phyloP scores from a whole-genome alignment of 768 basidiomycete genomes.

The Tricholoma saponaceum region DNA sequence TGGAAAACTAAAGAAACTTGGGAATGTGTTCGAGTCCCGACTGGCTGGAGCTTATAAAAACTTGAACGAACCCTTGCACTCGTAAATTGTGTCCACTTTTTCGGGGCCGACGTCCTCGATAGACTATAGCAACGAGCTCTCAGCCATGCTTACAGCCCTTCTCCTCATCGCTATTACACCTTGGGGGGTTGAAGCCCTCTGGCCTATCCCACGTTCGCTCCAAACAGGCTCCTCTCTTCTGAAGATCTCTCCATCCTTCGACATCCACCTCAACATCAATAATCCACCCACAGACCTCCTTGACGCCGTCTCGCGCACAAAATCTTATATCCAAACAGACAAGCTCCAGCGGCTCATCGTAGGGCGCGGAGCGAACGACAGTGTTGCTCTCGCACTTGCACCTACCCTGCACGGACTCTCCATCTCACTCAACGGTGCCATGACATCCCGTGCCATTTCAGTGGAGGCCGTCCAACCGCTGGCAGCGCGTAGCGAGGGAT shows the following conservation, averaged over 20 bases:
- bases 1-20: too few relatives aligned
- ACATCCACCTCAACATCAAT: slow-evolving; percentile 39
- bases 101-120: not conserved
- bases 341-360: slow-evolving; percentile 56
- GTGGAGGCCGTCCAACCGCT: slow-evolving; percentile 48
- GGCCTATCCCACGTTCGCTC: slow-evolving; percentile 46
- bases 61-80: too few relatives aligned
- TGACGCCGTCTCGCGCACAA: slow-evolving; percentile 52
- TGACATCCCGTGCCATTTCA: slow-evolving; percentile 40
- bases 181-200: slow-evolving; percentile 26
- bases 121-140: not conserved
- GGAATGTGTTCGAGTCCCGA: too few relatives aligned
- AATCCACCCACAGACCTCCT: slow-evolving; percentile 51
- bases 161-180: slow-evolving; percentile 6
- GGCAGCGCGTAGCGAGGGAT: slow-evolving; percentile 52
- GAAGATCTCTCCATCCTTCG: slow-evolving; percentile 46
- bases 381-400: slow-evolving; percentile 31
- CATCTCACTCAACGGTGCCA: slow-evolving; percentile 33
- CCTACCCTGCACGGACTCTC: slow-evolving; percentile 37
- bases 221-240: slow-evolving; percentile 39
- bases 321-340: slow-evolving; percentile 41
- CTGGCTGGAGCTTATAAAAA: too few relatives aligned
- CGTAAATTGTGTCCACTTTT: too few relatives aligned
- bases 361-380: slow-evolving; percentile 52
- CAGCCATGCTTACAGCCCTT: slow-evolving; percentile 4